Evolutionary conservation across 768 basidiomycete genomes (phyloP).

Genomic region (Russula foetens): DNA sequence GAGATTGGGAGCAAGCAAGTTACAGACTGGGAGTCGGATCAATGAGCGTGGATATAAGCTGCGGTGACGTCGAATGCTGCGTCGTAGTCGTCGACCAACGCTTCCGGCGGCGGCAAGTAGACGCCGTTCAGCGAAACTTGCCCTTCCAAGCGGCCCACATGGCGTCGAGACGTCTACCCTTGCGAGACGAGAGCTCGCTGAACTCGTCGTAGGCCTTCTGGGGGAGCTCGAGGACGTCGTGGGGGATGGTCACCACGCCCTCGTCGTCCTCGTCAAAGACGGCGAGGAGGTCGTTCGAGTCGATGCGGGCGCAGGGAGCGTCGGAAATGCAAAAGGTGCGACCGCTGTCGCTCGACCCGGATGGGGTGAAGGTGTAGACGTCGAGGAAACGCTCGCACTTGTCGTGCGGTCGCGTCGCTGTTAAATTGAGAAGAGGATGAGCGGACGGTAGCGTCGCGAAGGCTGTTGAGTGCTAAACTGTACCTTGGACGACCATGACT

Average conservation of each 20-base stretch:
- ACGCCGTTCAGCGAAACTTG: constrained; percentile 14
- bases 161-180: constrained; percentile 48
- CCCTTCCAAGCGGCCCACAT: constrained; percentile 47
- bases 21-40: not conserved
- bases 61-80: not conserved
- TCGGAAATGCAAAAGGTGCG: constrained; percentile 56
- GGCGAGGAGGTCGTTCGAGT: constrained; percentile 48
- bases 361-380: constrained; percentile 56
- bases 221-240: constrained; percentile 60
- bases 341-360: constrained; percentile 42
- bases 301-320: constrained; percentile 56
- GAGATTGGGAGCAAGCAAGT: not conserved
- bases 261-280: constrained; percentile 41
- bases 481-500: constrained; percentile 64
- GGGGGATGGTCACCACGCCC: constrained; percentile 21
- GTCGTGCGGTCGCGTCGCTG: constrained; percentile 51
- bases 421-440: not conserved
- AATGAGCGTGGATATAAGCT: not conserved
- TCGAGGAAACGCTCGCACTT: constrained; percentile 53
- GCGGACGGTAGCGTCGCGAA: not conserved
- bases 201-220: constrained; percentile 51
- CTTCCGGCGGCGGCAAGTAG: not conserved
- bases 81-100: not conserved
- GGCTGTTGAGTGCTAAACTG: not conserved
- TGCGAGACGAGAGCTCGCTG: constrained; percentile 42